phyloP scores from a whole-genome alignment of 1,284 basidiomycete genomes.

The Fomitopsis pinicola region DNA sequence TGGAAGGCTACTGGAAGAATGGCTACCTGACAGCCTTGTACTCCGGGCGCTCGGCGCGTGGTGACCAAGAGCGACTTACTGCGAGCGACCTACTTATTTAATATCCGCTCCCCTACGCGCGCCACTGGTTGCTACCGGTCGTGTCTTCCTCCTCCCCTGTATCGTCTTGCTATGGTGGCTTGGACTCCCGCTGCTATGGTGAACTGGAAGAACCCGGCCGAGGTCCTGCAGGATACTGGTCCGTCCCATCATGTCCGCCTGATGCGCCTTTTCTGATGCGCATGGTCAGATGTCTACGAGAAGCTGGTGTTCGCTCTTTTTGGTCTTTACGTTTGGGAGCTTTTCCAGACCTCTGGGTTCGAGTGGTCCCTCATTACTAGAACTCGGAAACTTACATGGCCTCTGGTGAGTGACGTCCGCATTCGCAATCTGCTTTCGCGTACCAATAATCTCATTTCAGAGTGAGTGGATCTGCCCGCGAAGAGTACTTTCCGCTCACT shows the following conservation, averaged over 20 bases:
- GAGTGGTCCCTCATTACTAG: conserved; percentile 59
- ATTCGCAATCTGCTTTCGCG: background rate
- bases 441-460: conserved; percentile 9
- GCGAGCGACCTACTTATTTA: background rate
- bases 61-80: background rate
- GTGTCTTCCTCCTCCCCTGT: background rate
- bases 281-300: conserved; percentile 44
- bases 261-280: background rate
- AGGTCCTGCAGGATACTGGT: conserved; percentile 47
- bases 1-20: background rate
- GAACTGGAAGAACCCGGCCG: conserved; percentile 48
- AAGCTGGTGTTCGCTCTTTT: conserved; percentile 57
- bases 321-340: conserved; percentile 65
- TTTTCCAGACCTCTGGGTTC: conserved; percentile 56
- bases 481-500: background rate
- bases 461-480: conserved; percentile 17
- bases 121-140: background rate
- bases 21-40: background rate
- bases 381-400: conserved; percentile 57
- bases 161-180: background rate
- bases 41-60: background rate
- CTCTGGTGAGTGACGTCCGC: conserved; percentile 43
- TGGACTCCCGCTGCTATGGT: conserved; percentile 37
- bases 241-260: conserved; percentile 12
- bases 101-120: background rate